Evolutionary conservation across 2,329 filamentous ascomycete species (phyloP).

Genomic region (Diplodia scrobiculata): DNA sequence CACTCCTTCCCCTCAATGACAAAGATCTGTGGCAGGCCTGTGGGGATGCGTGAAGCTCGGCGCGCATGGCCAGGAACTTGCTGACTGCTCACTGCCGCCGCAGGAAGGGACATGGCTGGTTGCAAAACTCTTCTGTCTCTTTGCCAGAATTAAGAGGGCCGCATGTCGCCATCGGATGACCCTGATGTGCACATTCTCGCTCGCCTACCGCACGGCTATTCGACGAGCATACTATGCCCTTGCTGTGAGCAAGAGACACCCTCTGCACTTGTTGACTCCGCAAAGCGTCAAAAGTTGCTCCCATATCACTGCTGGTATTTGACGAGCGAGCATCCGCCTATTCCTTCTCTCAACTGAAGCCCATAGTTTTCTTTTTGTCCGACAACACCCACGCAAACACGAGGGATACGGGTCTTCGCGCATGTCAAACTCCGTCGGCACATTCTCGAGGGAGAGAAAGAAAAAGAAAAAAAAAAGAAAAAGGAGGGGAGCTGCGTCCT

Average conservation of each 20-base stretch:
- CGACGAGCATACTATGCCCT: neutral
- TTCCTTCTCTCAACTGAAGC: neutral
- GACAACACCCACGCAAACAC: neutral
- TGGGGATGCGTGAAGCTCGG: conserved; percentile 18
- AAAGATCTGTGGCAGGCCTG: conserved; percentile 14
- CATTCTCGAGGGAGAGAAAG: neutral
- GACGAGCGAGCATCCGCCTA: neutral
- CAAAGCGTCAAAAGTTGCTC: neutral
- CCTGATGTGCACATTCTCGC: conserved; percentile 15
- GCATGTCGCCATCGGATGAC: conserved; percentile 12
- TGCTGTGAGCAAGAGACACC: neutral
- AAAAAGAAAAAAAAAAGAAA: neutral
- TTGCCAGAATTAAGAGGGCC: neutral
- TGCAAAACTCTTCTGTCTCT: conserved; percentile 1
- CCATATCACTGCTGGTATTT: neutral
- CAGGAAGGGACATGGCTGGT: conserved; percentile 16
- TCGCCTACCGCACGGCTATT: conserved; percentile 1
- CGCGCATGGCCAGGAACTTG: neutral
- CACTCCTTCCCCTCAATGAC: conserved; percentile 15
- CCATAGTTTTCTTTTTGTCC: neutral
- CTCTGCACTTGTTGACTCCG: neutral
- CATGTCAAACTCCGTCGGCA: neutral
- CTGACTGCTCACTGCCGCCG: neutral
- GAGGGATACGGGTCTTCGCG: neutral
- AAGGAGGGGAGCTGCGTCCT: neutral